Percentiles rank a stretch among this genome's conserved stretches.
phyloP scores from a whole-genome alignment of 768 basidiomycete species.

The Lepiota venenata region DNA sequence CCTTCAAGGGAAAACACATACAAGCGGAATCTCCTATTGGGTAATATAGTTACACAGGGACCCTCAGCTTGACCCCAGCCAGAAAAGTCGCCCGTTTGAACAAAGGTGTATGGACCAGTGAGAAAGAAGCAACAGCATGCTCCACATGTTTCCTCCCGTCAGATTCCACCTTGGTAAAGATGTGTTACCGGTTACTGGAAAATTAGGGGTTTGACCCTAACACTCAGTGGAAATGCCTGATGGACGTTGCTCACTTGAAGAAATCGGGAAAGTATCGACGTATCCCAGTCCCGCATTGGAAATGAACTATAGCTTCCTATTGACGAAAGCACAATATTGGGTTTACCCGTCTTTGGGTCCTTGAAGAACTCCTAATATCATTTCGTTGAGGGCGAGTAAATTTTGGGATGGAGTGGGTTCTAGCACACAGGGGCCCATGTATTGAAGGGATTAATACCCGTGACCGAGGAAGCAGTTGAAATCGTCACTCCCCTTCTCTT shows the following conservation, averaged over 20 bases:
- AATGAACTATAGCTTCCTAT: conserved; percentile 33
- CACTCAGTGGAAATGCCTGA: too few species aligned
- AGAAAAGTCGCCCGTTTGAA: conserved; percentile 31
- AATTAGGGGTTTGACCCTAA: not conserved
- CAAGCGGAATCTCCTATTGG: conserved; percentile 29
- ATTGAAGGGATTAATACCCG: conserved; percentile 27
- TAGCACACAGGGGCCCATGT: conserved; percentile 30
- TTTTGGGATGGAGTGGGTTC: not conserved
- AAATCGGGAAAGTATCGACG: conserved; percentile 33
- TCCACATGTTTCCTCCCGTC: conserved; percentile 29
- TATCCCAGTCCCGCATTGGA: conserved; percentile 31
- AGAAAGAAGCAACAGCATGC: conserved; percentile 28
- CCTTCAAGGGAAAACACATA: conserved; percentile 14
- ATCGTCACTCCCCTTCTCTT: conserved; percentile 17
- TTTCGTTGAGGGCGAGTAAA: not conserved
- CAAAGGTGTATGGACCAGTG: conserved; percentile 30
- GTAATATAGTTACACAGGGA: conserved; percentile 26
- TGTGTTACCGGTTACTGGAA: conserved; percentile 28
- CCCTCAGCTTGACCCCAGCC: conserved; percentile 33
- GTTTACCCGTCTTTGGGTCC: conserved; percentile 28
- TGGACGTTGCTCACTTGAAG: conserved; percentile 21
- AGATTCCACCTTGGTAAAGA: conserved; percentile 31
- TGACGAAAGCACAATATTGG: conserved; percentile 32
- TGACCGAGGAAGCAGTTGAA: conserved; percentile 23
- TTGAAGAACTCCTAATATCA: conserved; percentile 31